phyloP scores from a whole-genome alignment of 192 early-diverging fungal species.

The Gamsiella multidivaricata region DNA sequence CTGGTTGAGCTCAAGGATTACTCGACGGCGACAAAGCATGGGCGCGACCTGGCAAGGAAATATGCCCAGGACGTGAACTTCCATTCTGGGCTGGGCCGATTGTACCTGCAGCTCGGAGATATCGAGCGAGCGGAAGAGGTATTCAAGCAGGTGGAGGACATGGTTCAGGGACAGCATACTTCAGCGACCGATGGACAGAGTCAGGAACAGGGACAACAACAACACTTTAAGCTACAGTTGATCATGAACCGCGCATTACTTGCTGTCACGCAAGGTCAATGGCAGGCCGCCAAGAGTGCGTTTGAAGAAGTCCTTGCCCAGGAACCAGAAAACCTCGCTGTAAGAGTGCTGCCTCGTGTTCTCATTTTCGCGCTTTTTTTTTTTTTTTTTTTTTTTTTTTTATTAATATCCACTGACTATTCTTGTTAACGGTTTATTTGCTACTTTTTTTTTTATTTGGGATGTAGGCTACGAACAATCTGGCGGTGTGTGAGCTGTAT shows the following conservation, averaged over 20 bases:
- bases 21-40: conserved; percentile 46
- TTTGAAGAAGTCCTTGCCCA: conserved; percentile 53
- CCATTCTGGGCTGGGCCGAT: conserved; percentile 56
- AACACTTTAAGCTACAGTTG: conserved; percentile 36
- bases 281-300: conserved; percentile 50
- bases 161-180: conserved; percentile 20
- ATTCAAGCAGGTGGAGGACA: conserved; percentile 35
- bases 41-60: conserved; percentile 38
- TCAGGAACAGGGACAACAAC: not conserved
- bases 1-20: conserved; percentile 59
- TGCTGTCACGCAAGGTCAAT: conserved; percentile 56
- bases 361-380: not conserved
- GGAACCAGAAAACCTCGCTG: conserved; percentile 60
- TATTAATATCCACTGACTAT: not conserved
- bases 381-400: not conserved
- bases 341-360: conserved; percentile 8
- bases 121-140: conserved; percentile 53
- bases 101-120: conserved; percentile 61
- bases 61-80: conserved; percentile 52
- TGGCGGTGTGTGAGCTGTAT: conserved; percentile 63
- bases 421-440: not conserved
- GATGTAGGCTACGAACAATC: conserved; percentile 58
- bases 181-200: not conserved
- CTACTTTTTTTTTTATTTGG: not conserved
- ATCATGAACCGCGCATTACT: conserved; percentile 57